Evolutionary conservation across 352 stramenopile species (phyloP).

Genomic region (Salisapilia sapeloensis): DNA sequence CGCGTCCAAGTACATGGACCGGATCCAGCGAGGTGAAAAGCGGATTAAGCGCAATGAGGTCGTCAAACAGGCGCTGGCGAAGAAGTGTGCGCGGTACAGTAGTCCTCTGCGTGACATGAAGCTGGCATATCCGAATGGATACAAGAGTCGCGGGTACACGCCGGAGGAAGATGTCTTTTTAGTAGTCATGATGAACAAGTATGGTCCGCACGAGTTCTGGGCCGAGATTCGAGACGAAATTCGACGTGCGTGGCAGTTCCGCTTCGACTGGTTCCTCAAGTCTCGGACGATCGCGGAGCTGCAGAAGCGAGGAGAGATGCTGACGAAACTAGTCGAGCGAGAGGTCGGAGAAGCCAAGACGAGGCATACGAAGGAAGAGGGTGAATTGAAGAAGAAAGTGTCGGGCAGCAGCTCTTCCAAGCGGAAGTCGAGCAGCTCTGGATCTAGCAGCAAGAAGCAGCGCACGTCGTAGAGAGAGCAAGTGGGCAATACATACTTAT

Average conservation of each 20-base stretch:
- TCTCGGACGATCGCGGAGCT: slow-evolving; percentile 93
- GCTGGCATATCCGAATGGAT: slow-evolving; percentile 70
- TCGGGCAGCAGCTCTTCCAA: slow-evolving; percentile 31
- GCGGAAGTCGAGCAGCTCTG: slow-evolving; percentile 19
- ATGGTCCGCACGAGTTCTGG: slow-evolving; percentile 91
- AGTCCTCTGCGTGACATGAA: slow-evolving; percentile 85
- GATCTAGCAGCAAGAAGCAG: slow-evolving; percentile 42
- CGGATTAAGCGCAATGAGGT: slow-evolving; percentile 91
- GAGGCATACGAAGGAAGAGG: slow-evolving; percentile 53
- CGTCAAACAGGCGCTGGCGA: slow-evolving; percentile 91
- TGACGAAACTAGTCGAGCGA: slow-evolving; percentile 91
- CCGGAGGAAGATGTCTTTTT: slow-evolving; percentile 98
- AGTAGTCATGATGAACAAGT: slow-evolving; percentile 97
- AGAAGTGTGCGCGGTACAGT: slow-evolving; percentile 90
- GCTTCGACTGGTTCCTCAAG: slow-evolving; percentile 99
- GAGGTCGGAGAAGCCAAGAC: slow-evolving; percentile 83
- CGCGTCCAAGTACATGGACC: slow-evolving; percentile 85
- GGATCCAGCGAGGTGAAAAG: slow-evolving; percentile 94
- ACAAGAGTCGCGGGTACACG: slow-evolving; percentile 91
- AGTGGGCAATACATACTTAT: too few relatives aligned
- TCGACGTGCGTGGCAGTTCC: slow-evolving; percentile 95
- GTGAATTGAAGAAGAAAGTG: slow-evolving; percentile 63
- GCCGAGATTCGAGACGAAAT: slow-evolving; percentile 97
- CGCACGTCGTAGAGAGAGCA: too few relatives aligned
- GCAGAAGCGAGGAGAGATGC: slow-evolving; percentile 90